Base-by-base conservation (phyloP, 23 red algal genomes). In the Chondrus crispus region DNA sequence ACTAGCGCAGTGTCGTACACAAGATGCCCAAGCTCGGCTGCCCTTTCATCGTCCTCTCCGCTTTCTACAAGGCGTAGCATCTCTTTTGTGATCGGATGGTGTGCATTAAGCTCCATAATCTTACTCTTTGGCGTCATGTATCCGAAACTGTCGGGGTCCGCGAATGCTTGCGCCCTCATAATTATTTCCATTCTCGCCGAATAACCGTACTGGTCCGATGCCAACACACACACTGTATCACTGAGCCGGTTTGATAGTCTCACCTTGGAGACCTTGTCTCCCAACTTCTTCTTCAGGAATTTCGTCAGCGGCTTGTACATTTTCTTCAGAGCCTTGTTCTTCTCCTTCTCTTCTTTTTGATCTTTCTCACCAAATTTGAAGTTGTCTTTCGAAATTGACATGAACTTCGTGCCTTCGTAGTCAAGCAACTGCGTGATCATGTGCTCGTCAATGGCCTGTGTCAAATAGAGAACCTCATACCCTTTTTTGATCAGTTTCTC, bases 381-480 rank as follows among this genome's bases (percentile, higher is more conserved):
- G 40, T 89, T 92, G 64, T 98, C 96, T 50, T 95, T 95, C 19
- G 80, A 82, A 39, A 91, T 87, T 16, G 89, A 88, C 85, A 95
- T 90, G 41, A 98, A 85, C 46, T 98, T 98, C 30, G 85, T 85
- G 46, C 92, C 87, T 58, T 95, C 92, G 55, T 92, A 95, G 39
- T 95, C 92, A 24, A 88, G 85, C 53, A 95, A 58, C 19, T 92
- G 75, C 88, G 75, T 77, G 49, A 95, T 79, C 96, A 95, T 91
- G 46, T 95, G 85, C 75, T 98, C 96, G 78, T 98, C 96, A 75
- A 98, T 95, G n/a, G 96, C 87, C 44, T 98, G 92, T 18, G 68
- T 90, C 33, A 98, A 80, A 52, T 91, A 98, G 54, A 98, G 20
- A 30, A 95, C 91, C 69, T 98, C 96, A 74, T 95, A 98, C 18